These are phyloP conservation scores for Saccharomycopsis phalli DNA, from an alignment of 1,139 yeast genomes.

Conservation along the genomic window DNA sequence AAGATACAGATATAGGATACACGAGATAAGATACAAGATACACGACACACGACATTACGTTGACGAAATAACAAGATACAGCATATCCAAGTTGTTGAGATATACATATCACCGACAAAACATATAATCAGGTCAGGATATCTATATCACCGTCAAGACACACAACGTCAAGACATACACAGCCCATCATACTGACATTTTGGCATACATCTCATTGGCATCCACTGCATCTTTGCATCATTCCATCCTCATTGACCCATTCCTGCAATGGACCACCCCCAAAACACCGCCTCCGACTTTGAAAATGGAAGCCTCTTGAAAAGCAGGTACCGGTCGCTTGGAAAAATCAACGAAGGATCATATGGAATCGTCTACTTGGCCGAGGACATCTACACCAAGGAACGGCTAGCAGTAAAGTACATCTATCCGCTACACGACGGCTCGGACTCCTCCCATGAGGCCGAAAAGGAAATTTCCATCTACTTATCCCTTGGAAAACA, in stretches of 20 bases:
- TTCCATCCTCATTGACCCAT: neutral
- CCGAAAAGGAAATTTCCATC: constrained; percentile 69
- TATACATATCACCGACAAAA: too few species aligned
- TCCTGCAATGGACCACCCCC: neutral
- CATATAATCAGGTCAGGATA: too few species aligned
- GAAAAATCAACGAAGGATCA: constrained; percentile 85
- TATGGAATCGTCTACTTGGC: constrained; percentile 90
- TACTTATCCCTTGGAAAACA: constrained; percentile 57
- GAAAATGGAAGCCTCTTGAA: constrained; percentile 54
- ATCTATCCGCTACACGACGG: constrained; percentile 37
- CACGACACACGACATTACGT: too few species aligned
- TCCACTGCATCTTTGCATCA: neutral
- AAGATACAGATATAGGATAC: too few species aligned
- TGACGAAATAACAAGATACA: too few species aligned
- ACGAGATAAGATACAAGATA: too few species aligned
- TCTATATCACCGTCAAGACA: too few species aligned
- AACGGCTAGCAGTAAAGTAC: constrained; percentile 77
- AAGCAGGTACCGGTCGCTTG: constrained; percentile 57
- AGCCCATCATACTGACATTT: too few species aligned
- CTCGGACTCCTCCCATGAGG: constrained; percentile 36
- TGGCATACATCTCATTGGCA: neutral
- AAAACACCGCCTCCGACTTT: constrained; percentile 11
- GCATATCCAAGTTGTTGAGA: too few species aligned
- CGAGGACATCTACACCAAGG: constrained; percentile 48
- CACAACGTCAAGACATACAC: too few species aligned